Percentiles rank a stretch among this genome's conserved stretches.
phyloP scores from a whole-genome alignment of 192 early-diverging fungal species.

The Thamnidium elegans region DNA sequence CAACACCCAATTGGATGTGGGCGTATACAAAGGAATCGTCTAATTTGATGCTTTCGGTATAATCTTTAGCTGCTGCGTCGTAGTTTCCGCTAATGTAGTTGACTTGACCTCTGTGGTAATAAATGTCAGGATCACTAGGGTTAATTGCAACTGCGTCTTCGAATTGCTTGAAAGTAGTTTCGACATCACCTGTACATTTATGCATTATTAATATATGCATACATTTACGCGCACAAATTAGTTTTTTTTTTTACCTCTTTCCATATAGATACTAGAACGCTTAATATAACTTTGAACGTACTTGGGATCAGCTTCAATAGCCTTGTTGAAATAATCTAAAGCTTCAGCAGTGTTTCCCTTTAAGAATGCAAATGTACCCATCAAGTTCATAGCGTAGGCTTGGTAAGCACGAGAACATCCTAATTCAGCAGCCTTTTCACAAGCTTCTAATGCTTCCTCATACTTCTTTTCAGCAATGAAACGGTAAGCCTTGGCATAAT shows the following conservation, averaged over 20 bases:
- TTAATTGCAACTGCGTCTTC: conserved; percentile 65
- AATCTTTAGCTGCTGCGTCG: conserved; percentile 78
- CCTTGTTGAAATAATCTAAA: conserved; percentile 71
- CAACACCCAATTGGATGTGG: conserved; percentile 92
- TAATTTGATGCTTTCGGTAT: conserved; percentile 72
- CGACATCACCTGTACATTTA: conserved; percentile 47
- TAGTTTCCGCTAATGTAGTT: conserved; percentile 84
- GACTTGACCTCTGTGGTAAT: conserved; percentile 79
- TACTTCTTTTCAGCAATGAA: conserved; percentile 55
- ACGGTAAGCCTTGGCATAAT: conserved; percentile 55
- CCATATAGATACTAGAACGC: conserved; percentile 88
- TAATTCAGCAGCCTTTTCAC: conserved; percentile 64
- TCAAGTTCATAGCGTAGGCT: conserved; percentile 77
- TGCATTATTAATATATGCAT: not conserved
- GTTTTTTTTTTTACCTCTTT: conserved; percentile 60
- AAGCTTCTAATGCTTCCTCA: conserved; percentile 54
- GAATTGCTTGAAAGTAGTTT: conserved; percentile 63
- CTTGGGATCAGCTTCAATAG: conserved; percentile 72
- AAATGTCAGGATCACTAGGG: conserved; percentile 80
- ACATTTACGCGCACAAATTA: not conserved
- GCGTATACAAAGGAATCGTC: conserved; percentile 84
- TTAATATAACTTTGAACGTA: conserved; percentile 87
- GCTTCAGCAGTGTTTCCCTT: conserved; percentile 77
- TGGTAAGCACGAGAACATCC: conserved; percentile 46
- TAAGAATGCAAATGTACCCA: conserved; percentile 88